phyloP scores from a whole-genome alignment of 2,329 filamentous ascomycete species.

The Colletotrichum noveboracense region DNA sequence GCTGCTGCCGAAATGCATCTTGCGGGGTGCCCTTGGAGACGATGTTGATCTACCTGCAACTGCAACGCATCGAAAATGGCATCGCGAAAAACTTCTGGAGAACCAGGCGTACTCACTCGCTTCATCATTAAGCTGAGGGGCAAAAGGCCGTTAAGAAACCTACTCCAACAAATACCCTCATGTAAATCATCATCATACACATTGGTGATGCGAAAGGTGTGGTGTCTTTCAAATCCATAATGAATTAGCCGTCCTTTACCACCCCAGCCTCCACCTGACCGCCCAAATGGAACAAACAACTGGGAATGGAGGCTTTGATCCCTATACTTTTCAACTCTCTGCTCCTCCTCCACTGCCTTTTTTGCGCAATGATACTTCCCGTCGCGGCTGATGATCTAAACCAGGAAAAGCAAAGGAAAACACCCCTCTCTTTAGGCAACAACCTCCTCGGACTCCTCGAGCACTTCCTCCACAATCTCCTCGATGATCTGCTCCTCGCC shows the following conservation, averaged over 20 bases:
- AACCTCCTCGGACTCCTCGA: constrained; percentile 85
- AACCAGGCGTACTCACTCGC: background rate
- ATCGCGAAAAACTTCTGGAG: background rate
- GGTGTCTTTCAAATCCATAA: constrained; percentile 12
- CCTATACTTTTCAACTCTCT: background rate
- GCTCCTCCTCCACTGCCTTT: background rate
- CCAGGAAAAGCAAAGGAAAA: background rate
- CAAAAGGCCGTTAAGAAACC: background rate
- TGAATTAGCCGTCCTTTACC: constrained; percentile 20
- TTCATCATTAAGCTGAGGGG: background rate
- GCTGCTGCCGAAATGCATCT: background rate
- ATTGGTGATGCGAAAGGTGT: background rate
- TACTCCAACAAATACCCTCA: background rate
- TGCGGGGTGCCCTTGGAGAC: fast-evolving
- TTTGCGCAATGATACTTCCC: background rate
- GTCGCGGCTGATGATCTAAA: background rate
- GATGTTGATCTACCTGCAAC: background rate
- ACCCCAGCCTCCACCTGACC: constrained; percentile 10
- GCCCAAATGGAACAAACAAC: constrained; percentile 15
- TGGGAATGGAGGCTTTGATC: constrained; percentile 3
- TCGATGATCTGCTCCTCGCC: constrained; percentile 83
- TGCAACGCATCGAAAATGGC: background rate
- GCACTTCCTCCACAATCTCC: constrained; percentile 84
- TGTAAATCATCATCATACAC: background rate
- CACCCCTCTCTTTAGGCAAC: constrained; percentile 34